Conservation (phyloP, 2,329 filamentous ascomycete species). For the Microcyclosporella mali region DNA sequence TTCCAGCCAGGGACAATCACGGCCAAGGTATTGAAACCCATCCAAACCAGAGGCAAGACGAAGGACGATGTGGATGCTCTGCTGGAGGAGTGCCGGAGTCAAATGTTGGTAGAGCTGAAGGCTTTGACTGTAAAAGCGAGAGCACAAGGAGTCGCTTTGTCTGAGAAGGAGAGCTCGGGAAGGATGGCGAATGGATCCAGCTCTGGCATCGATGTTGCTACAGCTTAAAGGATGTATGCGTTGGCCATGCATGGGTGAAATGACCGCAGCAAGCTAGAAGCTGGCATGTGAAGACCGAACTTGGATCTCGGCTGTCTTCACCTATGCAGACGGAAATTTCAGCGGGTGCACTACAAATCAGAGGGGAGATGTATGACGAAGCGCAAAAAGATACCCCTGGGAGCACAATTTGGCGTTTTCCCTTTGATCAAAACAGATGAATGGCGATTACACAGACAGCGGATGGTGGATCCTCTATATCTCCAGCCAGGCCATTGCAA, state of each 20-base stretch:
- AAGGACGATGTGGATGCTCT: slow-evolving; percentile 72
- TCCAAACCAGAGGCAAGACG: slow-evolving; percentile 67
- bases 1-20: slow-evolving; percentile 51
- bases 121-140: slow-evolving; percentile 34
- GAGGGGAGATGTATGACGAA: no score
- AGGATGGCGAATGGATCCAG: slow-evolving; percentile 14
- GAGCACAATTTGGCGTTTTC: background rate
- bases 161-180: slow-evolving; percentile 10
- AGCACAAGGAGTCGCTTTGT: slow-evolving; percentile 19
- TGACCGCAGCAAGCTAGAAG: no score
- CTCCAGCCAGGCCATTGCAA: no score
- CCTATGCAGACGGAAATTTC: no score
- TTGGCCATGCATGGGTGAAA: no score
- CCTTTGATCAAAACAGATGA: background rate
- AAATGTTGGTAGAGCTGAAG: slow-evolving; percentile 62
- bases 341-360: background rate
- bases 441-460: no score
- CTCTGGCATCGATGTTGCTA: slow-evolving; percentile 14
- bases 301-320: no score
- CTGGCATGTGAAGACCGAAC: background rate
- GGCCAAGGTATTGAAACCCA: slow-evolving; percentile 67
- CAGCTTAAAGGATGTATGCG: slow-evolving; percentile 1
- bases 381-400: no score
- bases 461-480: no score
- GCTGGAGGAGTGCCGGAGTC: slow-evolving; percentile 59